These are phyloP conservation scores for Cinchona pubescens DNA, from an alignment of 257 asterid genomes.

Conservation along the genomic window DNA sequence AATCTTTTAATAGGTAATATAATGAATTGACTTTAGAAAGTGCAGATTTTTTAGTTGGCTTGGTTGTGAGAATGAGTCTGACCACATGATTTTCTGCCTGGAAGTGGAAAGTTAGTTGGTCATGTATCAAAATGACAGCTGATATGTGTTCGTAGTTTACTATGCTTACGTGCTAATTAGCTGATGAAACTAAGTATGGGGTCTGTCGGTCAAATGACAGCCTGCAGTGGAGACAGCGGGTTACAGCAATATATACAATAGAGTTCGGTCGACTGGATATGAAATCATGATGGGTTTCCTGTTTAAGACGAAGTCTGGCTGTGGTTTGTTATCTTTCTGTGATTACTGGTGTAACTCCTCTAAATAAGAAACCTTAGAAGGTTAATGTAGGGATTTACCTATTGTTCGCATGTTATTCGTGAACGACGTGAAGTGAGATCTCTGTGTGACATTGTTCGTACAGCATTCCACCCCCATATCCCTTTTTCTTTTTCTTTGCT, in stretches of 20 bases:
- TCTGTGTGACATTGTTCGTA: background rate
- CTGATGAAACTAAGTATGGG: background rate
- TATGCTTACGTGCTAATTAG: background rate
- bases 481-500: background rate
- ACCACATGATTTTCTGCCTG: background rate
- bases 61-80: background rate
- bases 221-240: background rate
- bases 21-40: background rate
- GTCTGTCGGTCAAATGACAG: background rate
- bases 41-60: background rate
- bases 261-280: background rate
- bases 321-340: background rate
- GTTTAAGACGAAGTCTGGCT: background rate
- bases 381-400: background rate
- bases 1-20: background rate
- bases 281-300: background rate
- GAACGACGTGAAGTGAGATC: background rate
- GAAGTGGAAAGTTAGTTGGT: background rate
- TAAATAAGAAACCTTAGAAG: background rate
- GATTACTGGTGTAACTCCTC: no score
- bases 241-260: no score
- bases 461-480: background rate
- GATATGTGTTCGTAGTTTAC: background rate
- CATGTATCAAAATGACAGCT: background rate
- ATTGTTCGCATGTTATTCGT: background rate